Evolutionary conservation across 1,284 basidiomycete genomes (phyloP).

Genomic region (Rhodotorula glutinis): DNA sequence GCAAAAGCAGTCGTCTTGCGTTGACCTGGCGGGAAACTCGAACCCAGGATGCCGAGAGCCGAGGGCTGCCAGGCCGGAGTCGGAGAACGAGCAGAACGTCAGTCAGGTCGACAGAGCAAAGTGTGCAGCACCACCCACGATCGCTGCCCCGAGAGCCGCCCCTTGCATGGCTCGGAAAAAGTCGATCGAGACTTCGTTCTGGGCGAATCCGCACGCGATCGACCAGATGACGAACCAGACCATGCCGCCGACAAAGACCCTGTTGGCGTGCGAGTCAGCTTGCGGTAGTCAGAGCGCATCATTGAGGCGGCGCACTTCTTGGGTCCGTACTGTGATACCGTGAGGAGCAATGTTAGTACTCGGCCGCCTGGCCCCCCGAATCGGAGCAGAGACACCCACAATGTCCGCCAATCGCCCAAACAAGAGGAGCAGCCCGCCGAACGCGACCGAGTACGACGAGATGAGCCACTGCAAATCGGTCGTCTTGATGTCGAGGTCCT

Average conservation of each 20-base stretch:
- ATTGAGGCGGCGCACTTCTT: background rate
- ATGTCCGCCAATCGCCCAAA: slow-evolving; percentile 70
- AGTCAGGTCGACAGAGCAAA: too few relatives aligned
- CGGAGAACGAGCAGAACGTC: too few relatives aligned
- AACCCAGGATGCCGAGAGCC: slow-evolving; percentile 45
- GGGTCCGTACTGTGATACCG: slow-evolving; percentile 17
- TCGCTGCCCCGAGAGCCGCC: slow-evolving; percentile 18
- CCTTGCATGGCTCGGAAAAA: slow-evolving; percentile 44
- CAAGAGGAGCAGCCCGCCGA: slow-evolving; percentile 57
- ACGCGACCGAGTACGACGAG: slow-evolving; percentile 35
- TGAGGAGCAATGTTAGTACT: too few relatives aligned
- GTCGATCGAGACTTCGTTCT: slow-evolving; percentile 44
- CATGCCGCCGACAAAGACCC: slow-evolving; percentile 43
- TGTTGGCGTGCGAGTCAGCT: background rate
- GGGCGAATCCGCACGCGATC: slow-evolving; percentile 45
- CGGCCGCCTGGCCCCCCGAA: too few relatives aligned
- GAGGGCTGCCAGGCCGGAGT: slow-evolving; percentile 11
- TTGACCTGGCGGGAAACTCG: slow-evolving; percentile 45
- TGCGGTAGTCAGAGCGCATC: too few relatives aligned
- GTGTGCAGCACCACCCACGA: background rate
- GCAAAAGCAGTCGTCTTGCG: slow-evolving; percentile 47
- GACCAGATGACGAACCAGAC: slow-evolving; percentile 45
- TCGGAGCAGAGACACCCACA: slow-evolving; percentile 47
- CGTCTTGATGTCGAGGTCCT: slow-evolving; percentile 16
- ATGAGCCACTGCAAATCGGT: slow-evolving; percentile 27